phyloP scores from a whole-genome alignment of 2,329 filamentous ascomycete genomes.

The Pyrenochaeta sp. region DNA sequence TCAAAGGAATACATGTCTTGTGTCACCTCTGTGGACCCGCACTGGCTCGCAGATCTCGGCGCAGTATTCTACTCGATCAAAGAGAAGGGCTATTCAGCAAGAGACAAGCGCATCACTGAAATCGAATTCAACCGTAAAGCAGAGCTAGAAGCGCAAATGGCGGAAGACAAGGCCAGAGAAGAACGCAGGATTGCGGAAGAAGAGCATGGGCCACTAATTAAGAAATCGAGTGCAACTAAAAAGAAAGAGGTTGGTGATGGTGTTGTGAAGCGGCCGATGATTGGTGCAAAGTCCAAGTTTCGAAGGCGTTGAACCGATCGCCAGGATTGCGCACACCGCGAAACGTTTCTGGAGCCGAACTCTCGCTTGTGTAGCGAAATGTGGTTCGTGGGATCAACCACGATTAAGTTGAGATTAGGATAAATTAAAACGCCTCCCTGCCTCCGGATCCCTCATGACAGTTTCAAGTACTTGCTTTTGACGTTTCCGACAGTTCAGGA shows the following conservation, averaged over 20 bases:
- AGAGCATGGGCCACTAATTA: conserved; percentile 39
- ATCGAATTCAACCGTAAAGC: conserved; percentile 91
- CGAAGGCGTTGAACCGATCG: conserved; percentile 15
- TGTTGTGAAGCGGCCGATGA: conserved; percentile 52
- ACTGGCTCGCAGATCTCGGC: conserved; percentile 95
- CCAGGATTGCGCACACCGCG: not conserved
- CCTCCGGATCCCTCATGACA: not conserved
- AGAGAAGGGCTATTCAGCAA: conserved; percentile 92
- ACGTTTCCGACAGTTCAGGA: no score
- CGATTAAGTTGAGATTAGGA: no score
- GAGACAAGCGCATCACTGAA: conserved; percentile 87
- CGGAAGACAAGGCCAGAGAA: conserved; percentile 77
- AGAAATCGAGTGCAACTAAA: conserved; percentile 28
- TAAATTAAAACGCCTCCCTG: not conserved
- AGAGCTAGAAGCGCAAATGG: conserved; percentile 94
- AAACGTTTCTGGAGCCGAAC: not conserved
- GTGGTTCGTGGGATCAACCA: no score
- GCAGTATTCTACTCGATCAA: conserved; percentile 98
- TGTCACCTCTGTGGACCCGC: conserved; percentile 93
- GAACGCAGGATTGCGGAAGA: conserved; percentile 60
- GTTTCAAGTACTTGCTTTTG: no score
- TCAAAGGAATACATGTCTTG: conserved; percentile 98
- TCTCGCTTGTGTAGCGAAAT: not conserved
- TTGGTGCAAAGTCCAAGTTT: conserved; percentile 38
- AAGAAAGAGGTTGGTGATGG: conserved; percentile 45